phyloP scores from a whole-genome alignment of 2,329 filamentous ascomycete species.

The Salinomyces thailandicus region DNA sequence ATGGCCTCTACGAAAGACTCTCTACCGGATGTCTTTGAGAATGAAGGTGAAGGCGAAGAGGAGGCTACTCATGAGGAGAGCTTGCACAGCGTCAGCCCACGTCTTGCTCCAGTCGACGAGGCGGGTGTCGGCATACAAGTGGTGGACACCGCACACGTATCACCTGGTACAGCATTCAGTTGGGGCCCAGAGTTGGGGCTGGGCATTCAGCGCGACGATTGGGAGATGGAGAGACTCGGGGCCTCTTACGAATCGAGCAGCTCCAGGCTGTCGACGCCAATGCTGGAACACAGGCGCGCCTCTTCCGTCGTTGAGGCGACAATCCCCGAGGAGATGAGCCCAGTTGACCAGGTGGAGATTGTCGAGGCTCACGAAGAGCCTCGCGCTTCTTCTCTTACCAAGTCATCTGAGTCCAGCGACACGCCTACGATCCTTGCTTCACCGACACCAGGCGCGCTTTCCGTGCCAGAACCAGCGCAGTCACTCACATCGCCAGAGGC shows the following conservation, averaged over 20 bases:
- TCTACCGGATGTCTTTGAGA: conserved; percentile 81
- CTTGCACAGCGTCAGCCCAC: conserved; percentile 4
- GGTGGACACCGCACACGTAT: conserved; percentile 15
- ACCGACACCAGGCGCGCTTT: conserved; percentile 25
- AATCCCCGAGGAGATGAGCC: conserved; percentile 27
- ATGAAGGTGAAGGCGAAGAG: conserved; percentile 59
- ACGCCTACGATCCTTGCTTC: conserved; percentile 27
- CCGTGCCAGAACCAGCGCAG: conserved; percentile 28
- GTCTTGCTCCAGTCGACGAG: conserved; percentile 7
- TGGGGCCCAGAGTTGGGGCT: conserved; percentile 13
- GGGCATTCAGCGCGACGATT: conserved; percentile 13
- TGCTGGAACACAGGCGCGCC: conserved; percentile 16
- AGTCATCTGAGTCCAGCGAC: conserved; percentile 41
- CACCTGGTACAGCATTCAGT: conserved; percentile 1
- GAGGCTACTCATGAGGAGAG: conserved; percentile 1
- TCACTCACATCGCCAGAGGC: conserved; percentile 57
- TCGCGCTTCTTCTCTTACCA: conserved; percentile 38
- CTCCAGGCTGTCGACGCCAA: conserved; percentile 16
- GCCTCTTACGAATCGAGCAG: conserved; percentile 11
- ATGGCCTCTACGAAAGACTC: conserved; percentile 44
- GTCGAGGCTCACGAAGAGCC: conserved; percentile 40
- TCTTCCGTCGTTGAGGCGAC: conserved; percentile 26
- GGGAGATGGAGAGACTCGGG: conserved; percentile 14
- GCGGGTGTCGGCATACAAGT: conserved; percentile 20
- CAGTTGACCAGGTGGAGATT: conserved; percentile 34